A percentile compares a stretch with the other conserved stretches of the same genome.
Evolutionary conservation across 1,139 yeast genomes (phyloP).

Genomic region (Nakaseomyces nivariensis): DNA sequence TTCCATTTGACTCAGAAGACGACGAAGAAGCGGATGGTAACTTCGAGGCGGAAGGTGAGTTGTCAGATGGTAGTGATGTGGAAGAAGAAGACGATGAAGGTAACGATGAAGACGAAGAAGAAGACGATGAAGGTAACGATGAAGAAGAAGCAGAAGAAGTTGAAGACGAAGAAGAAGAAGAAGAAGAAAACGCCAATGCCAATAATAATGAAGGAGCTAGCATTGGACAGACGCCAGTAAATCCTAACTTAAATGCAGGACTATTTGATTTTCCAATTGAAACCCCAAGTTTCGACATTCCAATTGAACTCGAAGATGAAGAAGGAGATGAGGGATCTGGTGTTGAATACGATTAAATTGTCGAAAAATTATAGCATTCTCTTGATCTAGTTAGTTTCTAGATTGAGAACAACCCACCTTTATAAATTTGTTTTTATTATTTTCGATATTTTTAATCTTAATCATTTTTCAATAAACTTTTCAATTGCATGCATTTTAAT

Average conservation of each 20-base stretch:
- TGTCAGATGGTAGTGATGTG: constrained; percentile 30
- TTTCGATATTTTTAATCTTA: background rate
- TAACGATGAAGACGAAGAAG: constrained; percentile 25
- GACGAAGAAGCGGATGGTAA: constrained; percentile 30
- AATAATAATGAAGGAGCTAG: constrained; percentile 3
- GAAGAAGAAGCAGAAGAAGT: constrained; percentile 17
- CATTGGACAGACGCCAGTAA: constrained; percentile 7
- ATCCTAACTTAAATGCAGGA: background rate
- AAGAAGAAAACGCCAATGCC: constrained; percentile 22
- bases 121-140: constrained; percentile 17
- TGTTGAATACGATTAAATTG: constrained; percentile 30
- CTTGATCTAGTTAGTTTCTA: no score
- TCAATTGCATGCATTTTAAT: no score
- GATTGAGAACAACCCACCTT: background rate
- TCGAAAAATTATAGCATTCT: no score
- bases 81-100: constrained; percentile 31
- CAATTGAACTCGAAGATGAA: constrained; percentile 20
- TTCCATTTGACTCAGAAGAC: constrained; percentile 32
- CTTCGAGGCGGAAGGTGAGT: constrained; percentile 30
- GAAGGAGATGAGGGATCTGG: constrained; percentile 33
- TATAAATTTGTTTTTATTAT: background rate
- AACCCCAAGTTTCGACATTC: constrained; percentile 10
- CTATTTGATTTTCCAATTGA: constrained; percentile 1
- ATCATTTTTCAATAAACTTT: background rate
- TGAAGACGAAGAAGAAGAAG: constrained; percentile 20